These are phyloP conservation scores for Hypholoma fasciculare DNA, from an alignment of 768 basidiomycete genomes.

Conservation along the genomic window DNA sequence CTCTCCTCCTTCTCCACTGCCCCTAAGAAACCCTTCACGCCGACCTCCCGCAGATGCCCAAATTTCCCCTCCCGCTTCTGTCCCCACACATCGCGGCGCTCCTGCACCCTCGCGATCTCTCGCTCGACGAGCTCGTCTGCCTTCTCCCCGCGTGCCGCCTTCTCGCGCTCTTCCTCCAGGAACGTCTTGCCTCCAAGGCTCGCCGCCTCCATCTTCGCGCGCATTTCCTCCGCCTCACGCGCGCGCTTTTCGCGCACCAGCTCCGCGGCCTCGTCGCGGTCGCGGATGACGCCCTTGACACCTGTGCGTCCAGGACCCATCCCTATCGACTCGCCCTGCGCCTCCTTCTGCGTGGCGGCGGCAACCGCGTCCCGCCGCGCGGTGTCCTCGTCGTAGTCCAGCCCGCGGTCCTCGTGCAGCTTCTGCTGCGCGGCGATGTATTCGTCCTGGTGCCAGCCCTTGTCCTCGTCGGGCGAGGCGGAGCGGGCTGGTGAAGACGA, in stretches of 20 bases:
- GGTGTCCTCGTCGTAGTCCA: slow-evolving; percentile 46
- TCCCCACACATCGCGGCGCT: slow-evolving; percentile 46
- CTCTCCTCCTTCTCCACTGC: slow-evolving; percentile 74
- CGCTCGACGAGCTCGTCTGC: slow-evolving; percentile 45
- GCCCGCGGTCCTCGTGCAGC: slow-evolving; percentile 31
- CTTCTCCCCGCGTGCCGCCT: slow-evolving; percentile 42
- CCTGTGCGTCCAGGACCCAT: slow-evolving; percentile 88
- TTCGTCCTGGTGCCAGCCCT: slow-evolving; percentile 56
- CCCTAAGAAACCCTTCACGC: slow-evolving; percentile 65
- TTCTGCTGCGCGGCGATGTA: slow-evolving; percentile 35
- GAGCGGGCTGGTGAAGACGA: slow-evolving; percentile 67
- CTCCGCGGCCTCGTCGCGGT: slow-evolving; percentile 67
- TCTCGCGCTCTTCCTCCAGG: slow-evolving; percentile 74
- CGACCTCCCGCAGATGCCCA: slow-evolving; percentile 83
- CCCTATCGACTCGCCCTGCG: slow-evolving; percentile 60
- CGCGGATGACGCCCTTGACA: slow-evolving; percentile 87
- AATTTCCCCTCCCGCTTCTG: slow-evolving; percentile 55
- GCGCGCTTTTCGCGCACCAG: slow-evolving; percentile 53
- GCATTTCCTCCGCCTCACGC: slow-evolving; percentile 52
- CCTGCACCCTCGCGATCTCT: slow-evolving; percentile 37
- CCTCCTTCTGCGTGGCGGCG: slow-evolving; percentile 32
- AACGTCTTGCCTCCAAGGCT: slow-evolving; percentile 70
- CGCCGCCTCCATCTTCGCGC: slow-evolving; percentile 61
- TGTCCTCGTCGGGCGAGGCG: slow-evolving; percentile 52
- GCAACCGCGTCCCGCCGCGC: slow-evolving; percentile 35